These are phyloP conservation scores for Neckera pumila DNA, from an alignment of 225 moss, liverwort and hornwort species.

Conservation along the genomic window DNA sequence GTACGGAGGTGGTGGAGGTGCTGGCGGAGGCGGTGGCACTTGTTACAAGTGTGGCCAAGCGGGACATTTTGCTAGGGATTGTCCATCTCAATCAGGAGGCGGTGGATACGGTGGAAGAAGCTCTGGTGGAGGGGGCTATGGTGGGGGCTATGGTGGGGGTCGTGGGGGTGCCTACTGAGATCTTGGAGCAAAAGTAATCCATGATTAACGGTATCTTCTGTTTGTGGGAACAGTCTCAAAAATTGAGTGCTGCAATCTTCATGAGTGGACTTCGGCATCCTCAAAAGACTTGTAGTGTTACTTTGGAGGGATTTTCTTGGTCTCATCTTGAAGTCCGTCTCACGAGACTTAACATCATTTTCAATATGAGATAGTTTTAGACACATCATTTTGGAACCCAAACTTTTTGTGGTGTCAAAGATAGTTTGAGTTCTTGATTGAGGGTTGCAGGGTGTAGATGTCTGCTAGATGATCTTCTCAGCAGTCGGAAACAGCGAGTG, in stretches of 20 bases:
- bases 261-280: not conserved
- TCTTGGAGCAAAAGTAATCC: not conserved
- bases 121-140: conserved; percentile 36
- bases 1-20: conserved; percentile 20
- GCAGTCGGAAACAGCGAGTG: not conserved
- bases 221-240: not conserved
- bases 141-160: conserved; percentile 35
- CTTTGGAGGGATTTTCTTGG: not conserved
- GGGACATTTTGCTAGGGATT: conserved; percentile 76
- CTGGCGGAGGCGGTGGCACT: conserved; percentile 9
- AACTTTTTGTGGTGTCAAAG: not conserved
- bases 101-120: conserved; percentile 41
- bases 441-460: not conserved
- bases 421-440: not conserved
- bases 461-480: not conserved
- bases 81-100: conserved; percentile 52
- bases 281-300: not conserved
- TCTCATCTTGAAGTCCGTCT: not conserved
- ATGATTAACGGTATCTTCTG: not conserved
- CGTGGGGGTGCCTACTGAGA: conserved; percentile 45
- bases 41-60: conserved; percentile 80
- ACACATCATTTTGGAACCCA: not conserved
- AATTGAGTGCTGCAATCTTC: not conserved
- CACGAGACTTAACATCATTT: not conserved
- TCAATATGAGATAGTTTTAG: not conserved